Evolutionary conservation across 164 flowering plant species (phyloP).

Genomic region (Houttuynia cordata): DNA sequence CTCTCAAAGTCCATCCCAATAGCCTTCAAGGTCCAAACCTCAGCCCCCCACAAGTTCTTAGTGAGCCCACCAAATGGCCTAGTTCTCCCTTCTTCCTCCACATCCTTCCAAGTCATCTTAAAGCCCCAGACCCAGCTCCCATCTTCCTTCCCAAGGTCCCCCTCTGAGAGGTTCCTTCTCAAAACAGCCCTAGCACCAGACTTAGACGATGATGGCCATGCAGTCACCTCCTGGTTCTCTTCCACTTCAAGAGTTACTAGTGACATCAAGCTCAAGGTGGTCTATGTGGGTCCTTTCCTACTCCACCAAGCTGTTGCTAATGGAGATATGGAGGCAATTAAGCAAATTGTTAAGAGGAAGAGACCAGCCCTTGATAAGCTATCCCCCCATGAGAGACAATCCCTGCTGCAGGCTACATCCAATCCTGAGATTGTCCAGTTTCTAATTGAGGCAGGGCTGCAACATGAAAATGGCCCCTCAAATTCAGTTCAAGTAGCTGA

Average conservation of each 20-base stretch:
- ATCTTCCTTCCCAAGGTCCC: constrained; percentile 52
- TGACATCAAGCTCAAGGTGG: constrained; percentile 54
- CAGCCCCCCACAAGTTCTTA: constrained; percentile 65
- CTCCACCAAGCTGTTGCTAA: constrained; percentile 35
- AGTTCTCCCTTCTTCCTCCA: constrained; percentile 33
- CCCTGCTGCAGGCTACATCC: constrained; percentile 31
- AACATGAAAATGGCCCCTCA: not conserved
- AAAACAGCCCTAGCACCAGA: constrained; percentile 26
- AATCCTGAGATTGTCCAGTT: constrained; percentile 28
- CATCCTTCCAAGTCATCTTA: constrained; percentile 59
- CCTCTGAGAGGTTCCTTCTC: constrained; percentile 63
- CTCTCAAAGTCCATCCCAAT: constrained; percentile 30
- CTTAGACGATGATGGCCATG: constrained; percentile 10
- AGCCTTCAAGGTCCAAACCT: constrained; percentile 72
- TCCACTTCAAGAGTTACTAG: constrained; percentile 14
- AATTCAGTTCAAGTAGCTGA: not conserved
- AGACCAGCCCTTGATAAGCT: constrained; percentile 23
- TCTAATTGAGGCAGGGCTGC: constrained; percentile 38
- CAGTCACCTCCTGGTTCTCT: constrained; percentile 31
- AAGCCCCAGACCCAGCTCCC: constrained; percentile 59
- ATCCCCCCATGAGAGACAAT: constrained; percentile 21
- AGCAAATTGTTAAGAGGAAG: constrained; percentile 39
- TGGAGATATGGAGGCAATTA: constrained; percentile 33
- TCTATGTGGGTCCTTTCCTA: constrained; percentile 52
- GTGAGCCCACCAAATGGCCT: constrained; percentile 67